Evolutionary conservation across 2,329 filamentous ascomycete species (phyloP).

Genomic region (Trichoderma sp.): DNA sequence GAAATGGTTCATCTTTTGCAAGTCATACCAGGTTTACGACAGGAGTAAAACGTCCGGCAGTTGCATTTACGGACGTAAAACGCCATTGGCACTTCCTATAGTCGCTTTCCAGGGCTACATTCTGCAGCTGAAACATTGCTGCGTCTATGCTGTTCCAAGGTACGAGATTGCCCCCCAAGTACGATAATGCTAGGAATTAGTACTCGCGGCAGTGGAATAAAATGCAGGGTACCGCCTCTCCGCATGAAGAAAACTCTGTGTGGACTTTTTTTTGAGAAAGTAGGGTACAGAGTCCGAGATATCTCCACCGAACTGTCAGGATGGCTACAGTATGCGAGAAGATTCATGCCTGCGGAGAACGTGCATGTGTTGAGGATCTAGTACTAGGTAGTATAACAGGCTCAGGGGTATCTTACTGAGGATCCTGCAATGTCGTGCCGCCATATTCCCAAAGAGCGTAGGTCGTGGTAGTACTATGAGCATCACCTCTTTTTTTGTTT

Average conservation of each 20-base stretch:
- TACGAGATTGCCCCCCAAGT: too few species aligned
- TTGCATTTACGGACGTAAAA: neutral
- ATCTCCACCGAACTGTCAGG: neutral
- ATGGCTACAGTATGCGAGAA: neutral
- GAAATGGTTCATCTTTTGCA: neutral
- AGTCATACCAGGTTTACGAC: neutral
- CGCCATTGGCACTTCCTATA: too few species aligned
- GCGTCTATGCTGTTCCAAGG: neutral
- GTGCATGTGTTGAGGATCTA: neutral
- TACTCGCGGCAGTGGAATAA: neutral
- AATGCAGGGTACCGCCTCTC: neutral
- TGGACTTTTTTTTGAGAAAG: neutral
- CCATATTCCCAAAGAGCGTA: neutral
- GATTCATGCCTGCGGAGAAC: neutral
- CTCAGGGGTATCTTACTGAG: neutral
- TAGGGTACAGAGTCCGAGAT: neutral
- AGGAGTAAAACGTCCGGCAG: neutral
- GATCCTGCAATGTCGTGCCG: neutral
- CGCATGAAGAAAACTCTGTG: neutral
- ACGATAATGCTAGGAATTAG: neutral
- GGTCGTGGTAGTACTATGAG: neutral
- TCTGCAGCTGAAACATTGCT: neutral
- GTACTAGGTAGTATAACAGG: neutral
- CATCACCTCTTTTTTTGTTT: neutral
- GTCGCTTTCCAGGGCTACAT: neutral